Base-by-base conservation (phyloP, 352 stramenopile genomes). In the Globisporangium apiculatum region DNA sequence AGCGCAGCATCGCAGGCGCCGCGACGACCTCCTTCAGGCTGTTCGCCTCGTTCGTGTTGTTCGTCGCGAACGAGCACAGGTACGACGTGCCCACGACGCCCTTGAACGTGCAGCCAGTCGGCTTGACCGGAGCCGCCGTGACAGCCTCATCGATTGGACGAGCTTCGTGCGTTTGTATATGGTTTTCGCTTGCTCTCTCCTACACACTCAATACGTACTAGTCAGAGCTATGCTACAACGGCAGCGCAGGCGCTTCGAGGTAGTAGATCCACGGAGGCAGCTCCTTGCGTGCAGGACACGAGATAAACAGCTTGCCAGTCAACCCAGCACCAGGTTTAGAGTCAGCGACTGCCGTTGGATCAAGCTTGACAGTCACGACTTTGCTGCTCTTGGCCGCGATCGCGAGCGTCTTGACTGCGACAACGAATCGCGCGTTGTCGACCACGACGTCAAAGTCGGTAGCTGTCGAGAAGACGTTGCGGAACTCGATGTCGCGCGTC, bases 181-280 rank as follows among this genome's bases (percentile, higher is more conserved):
- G 24, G 2, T 31, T 3, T 31, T 31, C 24, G 24, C 24, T 31
- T 31, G 24, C 24, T 31, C 24, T 31, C 24, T 31, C 24, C 24
- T 31, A 3, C 24, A 31, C 24, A 31, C 24, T 31, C 24, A 31
- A 31, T 31, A 31, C 24, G 24, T 31, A 31, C 24, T 31, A 31
- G 24, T 31, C 24, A 31, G 24, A 31, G 24, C 24, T 31, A 31
- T 3, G 2, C 24, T 31, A 54, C 12, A 15, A 17, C 61, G 35
- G 48, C 46, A 57, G 15, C 40, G 40, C 37, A 12, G 72, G 50
- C 0, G 65, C 61, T 66, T 91, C 73, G 48, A 97, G 65, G 59
- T 97, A 97, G 58, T 89, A 96, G 0, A 96, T 72, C 88, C 89
- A 97, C 35, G 87, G 68, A 15, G 87, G 86, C 11, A 96, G 63